phyloP scores from a whole-genome alignment of 768 basidiomycete genomes.

The Podaxis sp. region DNA sequence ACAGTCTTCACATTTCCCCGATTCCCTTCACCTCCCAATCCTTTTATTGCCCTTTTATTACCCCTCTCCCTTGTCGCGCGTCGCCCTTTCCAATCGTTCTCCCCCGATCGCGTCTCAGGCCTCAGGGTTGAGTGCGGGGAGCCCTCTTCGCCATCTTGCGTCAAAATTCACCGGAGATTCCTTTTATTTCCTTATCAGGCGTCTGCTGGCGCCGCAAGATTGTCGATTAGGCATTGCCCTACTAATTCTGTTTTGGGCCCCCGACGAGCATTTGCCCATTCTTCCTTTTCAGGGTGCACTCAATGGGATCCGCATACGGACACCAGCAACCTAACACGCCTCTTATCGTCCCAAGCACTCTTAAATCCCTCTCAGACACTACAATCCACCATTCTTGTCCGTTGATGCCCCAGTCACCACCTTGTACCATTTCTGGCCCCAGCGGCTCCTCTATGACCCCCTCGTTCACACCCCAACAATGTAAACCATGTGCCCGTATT shows the following conservation, averaged over 20 bases:
- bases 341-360: not conserved
- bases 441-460: constrained; percentile 11
- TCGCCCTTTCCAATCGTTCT: not conserved
- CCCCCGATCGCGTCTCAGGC: constrained; percentile 12
- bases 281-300: constrained; percentile 26
- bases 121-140: constrained; percentile 11
- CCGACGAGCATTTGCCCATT: constrained; percentile 23
- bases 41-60: not conserved
- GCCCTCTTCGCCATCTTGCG: constrained; percentile 18
- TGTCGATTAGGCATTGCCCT: constrained; percentile 23
- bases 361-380: not conserved
- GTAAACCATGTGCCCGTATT: constrained; percentile 14
- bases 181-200: constrained; percentile 24
- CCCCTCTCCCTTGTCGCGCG: not conserved
- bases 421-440: constrained; percentile 6
- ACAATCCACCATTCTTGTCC: not conserved
- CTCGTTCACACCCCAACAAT: constrained; percentile 12
- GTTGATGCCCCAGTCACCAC: not conserved
- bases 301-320: constrained; percentile 27
- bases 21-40: not conserved
- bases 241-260: constrained; percentile 23
- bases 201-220: constrained; percentile 18
- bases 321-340: not conserved
- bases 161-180: constrained; percentile 22
- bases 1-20: not conserved